Evolutionary conservation across 306 rosid species (phyloP).

Genomic region (Rosa multiflora): DNA sequence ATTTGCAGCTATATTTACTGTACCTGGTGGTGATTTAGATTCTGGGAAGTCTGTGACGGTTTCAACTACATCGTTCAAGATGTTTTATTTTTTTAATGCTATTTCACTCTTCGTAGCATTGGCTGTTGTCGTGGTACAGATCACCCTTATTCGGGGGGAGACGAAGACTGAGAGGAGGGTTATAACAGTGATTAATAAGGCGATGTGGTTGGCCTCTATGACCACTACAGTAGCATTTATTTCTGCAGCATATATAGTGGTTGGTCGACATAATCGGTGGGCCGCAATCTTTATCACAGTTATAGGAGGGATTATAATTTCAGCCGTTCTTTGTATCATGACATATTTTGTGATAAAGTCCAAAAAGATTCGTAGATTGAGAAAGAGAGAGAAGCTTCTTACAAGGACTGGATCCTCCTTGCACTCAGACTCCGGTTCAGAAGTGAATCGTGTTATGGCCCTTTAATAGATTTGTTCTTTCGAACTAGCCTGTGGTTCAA

Average conservation of each 20-base stretch:
- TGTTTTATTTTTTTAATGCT: slow-evolving; percentile 71
- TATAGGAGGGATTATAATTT: slow-evolving; percentile 57
- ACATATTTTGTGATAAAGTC: slow-evolving; percentile 74
- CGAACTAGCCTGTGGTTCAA: slow-evolving; percentile 20
- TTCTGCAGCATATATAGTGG: slow-evolving; percentile 71
- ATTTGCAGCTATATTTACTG: slow-evolving; percentile 82
- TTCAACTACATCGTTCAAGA: slow-evolving; percentile 45
- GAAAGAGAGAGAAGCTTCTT: slow-evolving; percentile 53
- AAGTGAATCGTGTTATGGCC: slow-evolving; percentile 65
- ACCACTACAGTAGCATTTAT: slow-evolving; percentile 68
- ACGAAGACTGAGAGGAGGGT: slow-evolving; percentile 71
- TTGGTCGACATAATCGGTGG: slow-evolving; percentile 68
- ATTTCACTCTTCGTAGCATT: slow-evolving; percentile 72
- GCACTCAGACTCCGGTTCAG: slow-evolving; percentile 60
- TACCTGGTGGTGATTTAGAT: slow-evolving; percentile 72
- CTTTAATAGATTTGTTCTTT: slow-evolving; percentile 38
- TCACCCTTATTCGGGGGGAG: slow-evolving; percentile 85
- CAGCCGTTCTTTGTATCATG: slow-evolving; percentile 72
- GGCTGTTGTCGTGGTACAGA: slow-evolving; percentile 86
- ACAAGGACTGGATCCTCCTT: slow-evolving; percentile 22
- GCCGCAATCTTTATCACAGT: slow-evolving; percentile 68
- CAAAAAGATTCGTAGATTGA: slow-evolving; percentile 46
- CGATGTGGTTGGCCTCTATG: slow-evolving; percentile 92
- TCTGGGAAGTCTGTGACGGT: slow-evolving; percentile 56
- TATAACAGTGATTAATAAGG: slow-evolving; percentile 75